Conservation (phyloP, 768 basidiomycete genomes). For the Boletus rubescentipes region DNA sequence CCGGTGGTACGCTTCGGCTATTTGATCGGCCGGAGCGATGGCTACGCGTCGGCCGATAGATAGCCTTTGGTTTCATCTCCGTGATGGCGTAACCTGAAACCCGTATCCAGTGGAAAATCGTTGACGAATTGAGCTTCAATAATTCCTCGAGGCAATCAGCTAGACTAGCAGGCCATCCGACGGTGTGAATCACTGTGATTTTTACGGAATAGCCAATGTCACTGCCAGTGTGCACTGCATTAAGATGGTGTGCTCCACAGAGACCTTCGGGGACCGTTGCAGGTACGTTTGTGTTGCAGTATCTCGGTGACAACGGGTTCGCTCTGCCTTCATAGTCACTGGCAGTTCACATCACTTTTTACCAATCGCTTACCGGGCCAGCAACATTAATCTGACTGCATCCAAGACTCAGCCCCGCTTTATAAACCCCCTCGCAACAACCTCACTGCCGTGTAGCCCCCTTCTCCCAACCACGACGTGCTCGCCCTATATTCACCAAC, state of each 20-base stretch:
- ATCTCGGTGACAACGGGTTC: neutral
- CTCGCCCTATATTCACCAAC: neutral
- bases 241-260: neutral
- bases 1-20: neutral
- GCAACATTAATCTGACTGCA: neutral
- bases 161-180: too few relatives aligned
- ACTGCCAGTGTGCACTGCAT: neutral
- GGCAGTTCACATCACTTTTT: neutral
- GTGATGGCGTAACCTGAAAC: too few relatives aligned
- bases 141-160: too few relatives aligned
- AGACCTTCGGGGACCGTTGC: neutral
- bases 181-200: too few relatives aligned
- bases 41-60: too few relatives aligned
- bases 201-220: too few relatives aligned
- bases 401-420: constrained; percentile 2
- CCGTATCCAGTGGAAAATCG: too few relatives aligned
- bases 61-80: too few relatives aligned
- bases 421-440: constrained; percentile 7
- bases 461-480: constrained; percentile 14
- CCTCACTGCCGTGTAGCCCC: neutral
- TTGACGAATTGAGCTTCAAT: too few relatives aligned
- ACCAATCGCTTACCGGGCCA: neutral
- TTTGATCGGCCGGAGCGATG: neutral
- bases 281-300: neutral
- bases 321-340: neutral